phyloP scores from a whole-genome alignment of 148 eudicot species.

The Fagopyrum esculentum region DNA sequence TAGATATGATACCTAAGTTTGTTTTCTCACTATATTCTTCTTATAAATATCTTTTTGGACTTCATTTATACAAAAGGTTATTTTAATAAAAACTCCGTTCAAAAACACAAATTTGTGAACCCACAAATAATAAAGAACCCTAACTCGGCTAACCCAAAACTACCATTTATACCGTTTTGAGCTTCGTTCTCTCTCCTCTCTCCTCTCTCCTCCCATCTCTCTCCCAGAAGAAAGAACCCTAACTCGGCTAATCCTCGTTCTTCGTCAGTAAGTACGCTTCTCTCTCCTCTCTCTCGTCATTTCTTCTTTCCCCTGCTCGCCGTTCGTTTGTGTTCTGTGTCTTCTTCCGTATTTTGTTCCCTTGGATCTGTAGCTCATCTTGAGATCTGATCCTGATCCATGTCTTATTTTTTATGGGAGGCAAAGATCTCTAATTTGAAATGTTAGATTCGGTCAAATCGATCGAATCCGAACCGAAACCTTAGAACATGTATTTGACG shows the following conservation, averaged over 20 bases:
- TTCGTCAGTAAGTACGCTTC: slow-evolving; percentile 19
- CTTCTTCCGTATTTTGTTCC: not conserved
- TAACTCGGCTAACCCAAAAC: not conserved
- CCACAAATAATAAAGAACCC: not conserved
- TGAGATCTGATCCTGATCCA: slow-evolving; percentile 6
- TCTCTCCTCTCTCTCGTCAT: slow-evolving; percentile 12
- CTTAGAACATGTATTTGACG: not conserved
- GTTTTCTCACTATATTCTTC: too few relatives aligned
- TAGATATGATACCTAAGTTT: too few relatives aligned
- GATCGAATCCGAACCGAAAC: not conserved
- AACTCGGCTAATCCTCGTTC: slow-evolving; percentile 15
- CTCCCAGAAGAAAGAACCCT: slow-evolving; percentile 16
- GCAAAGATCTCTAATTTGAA: slow-evolving; percentile 1
- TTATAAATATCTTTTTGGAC: too few relatives aligned
- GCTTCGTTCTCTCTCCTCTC: slow-evolving; percentile 8
- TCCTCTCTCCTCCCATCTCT: slow-evolving; percentile 9
- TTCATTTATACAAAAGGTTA: too few relatives aligned
- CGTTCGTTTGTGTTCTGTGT: not conserved
- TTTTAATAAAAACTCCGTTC: too few relatives aligned
- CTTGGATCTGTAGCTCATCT: slow-evolving; percentile 9
- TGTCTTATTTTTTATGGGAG: not conserved
- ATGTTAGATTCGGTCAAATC: not conserved
- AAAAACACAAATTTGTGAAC: not conserved
- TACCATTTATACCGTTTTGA: not conserved
- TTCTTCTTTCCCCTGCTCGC: not conserved